A percentile compares a stretch with the other conserved stretches of the same genome.
These are phyloP conservation scores for Podospora australis DNA, from an alignment of 495 filamentous ascomycete species.

Conservation along the genomic window DNA sequence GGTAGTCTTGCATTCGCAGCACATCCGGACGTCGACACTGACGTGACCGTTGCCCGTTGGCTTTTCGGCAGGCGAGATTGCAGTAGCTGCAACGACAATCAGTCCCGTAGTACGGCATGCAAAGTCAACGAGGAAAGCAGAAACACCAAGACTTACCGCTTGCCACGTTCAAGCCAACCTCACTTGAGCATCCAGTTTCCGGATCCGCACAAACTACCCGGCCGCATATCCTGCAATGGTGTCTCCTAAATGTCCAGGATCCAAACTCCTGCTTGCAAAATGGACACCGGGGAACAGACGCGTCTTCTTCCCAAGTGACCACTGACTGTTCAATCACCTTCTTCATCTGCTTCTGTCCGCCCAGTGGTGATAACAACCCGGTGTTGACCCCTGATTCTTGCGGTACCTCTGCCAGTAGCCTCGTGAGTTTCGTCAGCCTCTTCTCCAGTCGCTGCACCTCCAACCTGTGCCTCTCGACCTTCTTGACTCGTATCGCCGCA, in stretches of 20 bases:
- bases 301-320: constrained; percentile 92
- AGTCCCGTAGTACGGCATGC: no score
- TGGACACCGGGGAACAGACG: constrained; percentile 70
- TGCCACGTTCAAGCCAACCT: constrained; percentile 72
- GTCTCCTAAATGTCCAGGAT: constrained; percentile 78
- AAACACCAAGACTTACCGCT: constrained; percentile 54
- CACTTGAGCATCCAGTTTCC: constrained; percentile 73
- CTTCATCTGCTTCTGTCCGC: constrained; percentile 53
- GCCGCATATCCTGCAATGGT: constrained; percentile 92
- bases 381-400: constrained; percentile 40
- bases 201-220: constrained; percentile 86
- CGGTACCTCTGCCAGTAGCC: constrained; percentile 67
- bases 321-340: constrained; percentile 84
- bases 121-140: no score
- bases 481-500: constrained; percentile 58
- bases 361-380: constrained; percentile 26
- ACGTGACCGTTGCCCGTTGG: constrained; percentile 43
- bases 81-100: constrained; percentile 12
- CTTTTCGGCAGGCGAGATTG: constrained; percentile 56
- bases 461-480: constrained; percentile 73
- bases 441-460: constrained; percentile 89
- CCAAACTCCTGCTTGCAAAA: constrained; percentile 94
- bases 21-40: constrained; percentile 80
- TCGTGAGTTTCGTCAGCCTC: constrained; percentile 81
- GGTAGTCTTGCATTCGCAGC: constrained; percentile 77